Percentiles rank a stretch among this genome's conserved stretches.
Evolutionary conservation across 495 filamentous ascomycete genomes (phyloP).

Genomic region (Penicillium dipodomyicola): DNA sequence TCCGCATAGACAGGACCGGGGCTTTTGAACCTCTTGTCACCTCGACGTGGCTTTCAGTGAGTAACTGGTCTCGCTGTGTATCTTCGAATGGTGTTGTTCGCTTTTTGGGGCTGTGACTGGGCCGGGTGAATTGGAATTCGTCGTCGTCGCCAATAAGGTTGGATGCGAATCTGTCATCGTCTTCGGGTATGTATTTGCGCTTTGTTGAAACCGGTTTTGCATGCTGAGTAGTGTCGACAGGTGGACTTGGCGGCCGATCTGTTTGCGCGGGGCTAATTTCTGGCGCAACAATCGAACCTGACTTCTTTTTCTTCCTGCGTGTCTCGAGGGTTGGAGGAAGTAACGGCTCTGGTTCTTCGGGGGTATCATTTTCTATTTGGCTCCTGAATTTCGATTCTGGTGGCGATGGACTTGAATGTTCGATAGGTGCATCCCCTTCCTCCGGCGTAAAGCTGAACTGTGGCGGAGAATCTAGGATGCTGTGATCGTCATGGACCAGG

Average conservation of each 20-base stretch:
- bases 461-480: conserved; percentile 57
- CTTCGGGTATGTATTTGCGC: conserved; percentile 60
- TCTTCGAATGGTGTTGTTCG: conserved; percentile 7
- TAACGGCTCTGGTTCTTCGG: conserved; percentile 10
- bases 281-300: conserved; percentile 4
- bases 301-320: conserved; percentile 44
- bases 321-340: conserved; percentile 40
- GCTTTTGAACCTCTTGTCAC: conserved; percentile 18
- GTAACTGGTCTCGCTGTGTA: conserved; percentile 16
- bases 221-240: conserved; percentile 1
- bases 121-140: conserved; percentile 50
- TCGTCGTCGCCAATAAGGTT: conserved; percentile 34
- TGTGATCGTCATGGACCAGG: conserved; percentile 48
- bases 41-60: conserved; percentile 22
- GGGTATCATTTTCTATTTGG: conserved; percentile 1
- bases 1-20: conserved; percentile 36
- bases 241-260: neutral
- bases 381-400: conserved; percentile 11
- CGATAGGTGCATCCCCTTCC: conserved; percentile 55
- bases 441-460: conserved; percentile 62
- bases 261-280: neutral
- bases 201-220: conserved; percentile 58
- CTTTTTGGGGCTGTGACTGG: conserved; percentile 20
- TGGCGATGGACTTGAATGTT: conserved; percentile 46
- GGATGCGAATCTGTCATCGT: conserved; percentile 35